These are phyloP conservation scores for Cytauxzoon felis DNA, from an alignment of 169 alveolate genomes.

Conservation along the genomic window DNA sequence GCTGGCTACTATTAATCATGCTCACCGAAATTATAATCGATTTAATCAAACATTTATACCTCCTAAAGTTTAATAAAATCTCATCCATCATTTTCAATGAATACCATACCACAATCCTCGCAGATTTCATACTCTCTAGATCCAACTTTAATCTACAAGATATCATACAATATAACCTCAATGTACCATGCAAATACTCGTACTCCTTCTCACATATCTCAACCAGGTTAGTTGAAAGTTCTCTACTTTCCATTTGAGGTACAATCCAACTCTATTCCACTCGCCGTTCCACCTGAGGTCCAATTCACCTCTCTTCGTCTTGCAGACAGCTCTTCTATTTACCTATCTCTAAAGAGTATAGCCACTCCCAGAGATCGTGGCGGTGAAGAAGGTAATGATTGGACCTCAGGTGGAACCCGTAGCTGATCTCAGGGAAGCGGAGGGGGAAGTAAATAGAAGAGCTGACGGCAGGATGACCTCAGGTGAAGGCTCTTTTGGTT, in stretches of 20 bases:
- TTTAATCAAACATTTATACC: slow-evolving; percentile 78
- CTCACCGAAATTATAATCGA: slow-evolving; percentile 80
- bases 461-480: too few relatives aligned
- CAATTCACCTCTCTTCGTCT: too few relatives aligned
- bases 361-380: too few relatives aligned
- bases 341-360: too few relatives aligned
- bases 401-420: too few relatives aligned
- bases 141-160: slow-evolving; percentile 29
- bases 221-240: slow-evolving; percentile 10
- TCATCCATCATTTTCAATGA: slow-evolving; percentile 65
- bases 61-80: slow-evolving; percentile 78
- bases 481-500: background rate
- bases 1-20: slow-evolving; percentile 71
- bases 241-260: background rate
- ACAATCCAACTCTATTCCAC: background rate
- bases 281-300: too few relatives aligned
- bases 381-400: too few relatives aligned
- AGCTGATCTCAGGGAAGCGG: too few relatives aligned
- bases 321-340: too few relatives aligned
- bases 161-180: slow-evolving; percentile 46
- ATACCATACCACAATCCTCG: slow-evolving; percentile 62
- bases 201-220: slow-evolving; percentile 72
- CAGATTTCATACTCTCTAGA: slow-evolving; percentile 66
- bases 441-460: too few relatives aligned
- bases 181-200: slow-evolving; percentile 67